Conservation (phyloP, 1,284 basidiomycete species). For the Ustilago vetiveriae region DNA sequence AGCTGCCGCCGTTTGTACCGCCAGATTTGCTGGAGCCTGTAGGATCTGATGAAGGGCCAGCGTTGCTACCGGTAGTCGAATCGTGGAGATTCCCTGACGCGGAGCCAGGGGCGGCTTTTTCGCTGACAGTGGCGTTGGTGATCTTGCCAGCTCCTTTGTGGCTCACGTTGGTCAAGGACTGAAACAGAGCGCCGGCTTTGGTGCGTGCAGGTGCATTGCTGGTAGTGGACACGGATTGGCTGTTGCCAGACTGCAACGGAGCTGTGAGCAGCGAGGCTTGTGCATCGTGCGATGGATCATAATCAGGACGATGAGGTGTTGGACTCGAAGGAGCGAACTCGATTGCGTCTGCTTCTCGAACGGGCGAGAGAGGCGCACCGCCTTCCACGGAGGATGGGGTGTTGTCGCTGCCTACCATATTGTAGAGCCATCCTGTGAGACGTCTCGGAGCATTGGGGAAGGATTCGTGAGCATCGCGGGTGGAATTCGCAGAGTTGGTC, state of each 20-base stretch:
- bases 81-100: conserved; percentile 1
- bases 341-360: conserved; percentile 26
- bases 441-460: conserved; percentile 30
- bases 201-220: conserved; percentile 4
- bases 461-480: conserved; percentile 7
- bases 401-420: conserved; percentile 50
- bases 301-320: neutral
- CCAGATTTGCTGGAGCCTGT: neutral
- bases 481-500: neutral
- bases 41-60: neutral
- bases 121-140: conserved; percentile 5
- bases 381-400: conserved; percentile 11
- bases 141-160: conserved; percentile 7
- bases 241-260: neutral
- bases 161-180: conserved; percentile 13
- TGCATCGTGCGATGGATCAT: neutral
- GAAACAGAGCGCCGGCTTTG: conserved; percentile 30
- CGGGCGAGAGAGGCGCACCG: conserved; percentile 22
- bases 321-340: conserved; percentile 13
- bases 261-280: neutral
- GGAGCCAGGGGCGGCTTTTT: conserved; percentile 3
- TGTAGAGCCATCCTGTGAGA: conserved; percentile 57
- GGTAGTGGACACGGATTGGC: neutral
- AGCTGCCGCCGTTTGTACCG: conserved; percentile 14
- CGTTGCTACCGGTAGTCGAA: neutral